Percentiles rank a stretch among this genome's conserved stretches.
phyloP scores from a whole-genome alignment of 2,329 filamentous ascomycete species.

The Penicillium sp. region DNA sequence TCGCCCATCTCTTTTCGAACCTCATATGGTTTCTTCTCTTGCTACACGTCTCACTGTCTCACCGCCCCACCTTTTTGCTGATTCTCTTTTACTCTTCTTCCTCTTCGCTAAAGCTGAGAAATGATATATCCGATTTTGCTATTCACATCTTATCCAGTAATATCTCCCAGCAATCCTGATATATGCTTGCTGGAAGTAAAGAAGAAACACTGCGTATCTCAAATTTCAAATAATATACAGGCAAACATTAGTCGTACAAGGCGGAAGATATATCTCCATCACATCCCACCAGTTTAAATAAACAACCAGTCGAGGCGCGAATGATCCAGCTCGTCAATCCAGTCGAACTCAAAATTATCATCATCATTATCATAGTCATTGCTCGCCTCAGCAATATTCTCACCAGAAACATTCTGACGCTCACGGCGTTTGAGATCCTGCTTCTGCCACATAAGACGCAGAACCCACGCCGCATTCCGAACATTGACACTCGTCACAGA shows the following conservation, averaged over 20 bases:
- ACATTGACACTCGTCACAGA: slow-evolving; percentile 40
- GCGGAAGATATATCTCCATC: background rate
- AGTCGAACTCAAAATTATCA: slow-evolving; percentile 38
- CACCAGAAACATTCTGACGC: background rate
- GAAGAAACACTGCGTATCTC: background rate
- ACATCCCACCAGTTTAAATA: slow-evolving; percentile 27
- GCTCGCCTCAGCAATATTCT: background rate
- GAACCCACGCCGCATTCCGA: slow-evolving; percentile 41
- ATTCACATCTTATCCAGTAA: background rate
- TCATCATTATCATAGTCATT: slow-evolving; percentile 21
- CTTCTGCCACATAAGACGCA: slow-evolving; percentile 43
- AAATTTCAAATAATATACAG: background rate
- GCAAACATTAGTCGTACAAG: background rate
- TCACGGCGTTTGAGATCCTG: slow-evolving; percentile 34
- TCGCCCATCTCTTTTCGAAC: background rate
- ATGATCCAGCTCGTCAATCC: slow-evolving; percentile 42
- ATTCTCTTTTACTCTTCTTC: slow-evolving; percentile 1
- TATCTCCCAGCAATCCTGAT: too few species aligned
- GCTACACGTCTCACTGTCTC: slow-evolving; percentile 4
- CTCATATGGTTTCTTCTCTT: slow-evolving; percentile 7
- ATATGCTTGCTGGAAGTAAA: too few species aligned
- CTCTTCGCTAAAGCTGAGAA: slow-evolving; percentile 10
- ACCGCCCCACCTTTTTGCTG: background rate
- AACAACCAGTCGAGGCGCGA: slow-evolving; percentile 44
- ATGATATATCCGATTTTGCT: slow-evolving; percentile 23